Evolutionary conservation across 257 asterid species (phyloP).

Genomic region (Fraxinus excelsior): DNA sequence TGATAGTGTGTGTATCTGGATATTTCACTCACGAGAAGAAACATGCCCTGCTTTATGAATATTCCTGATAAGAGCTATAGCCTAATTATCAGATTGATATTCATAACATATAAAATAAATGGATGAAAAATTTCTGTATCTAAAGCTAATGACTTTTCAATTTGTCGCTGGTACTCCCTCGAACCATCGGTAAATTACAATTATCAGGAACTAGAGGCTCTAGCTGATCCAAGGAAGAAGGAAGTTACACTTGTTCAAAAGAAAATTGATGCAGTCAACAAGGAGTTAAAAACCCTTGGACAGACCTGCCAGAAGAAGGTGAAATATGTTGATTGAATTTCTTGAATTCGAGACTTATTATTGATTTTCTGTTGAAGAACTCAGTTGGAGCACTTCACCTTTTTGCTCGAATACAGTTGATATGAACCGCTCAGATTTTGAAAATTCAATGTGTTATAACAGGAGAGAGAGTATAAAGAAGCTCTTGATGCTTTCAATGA

Average conservation of each 20-base stretch:
- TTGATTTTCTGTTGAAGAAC: neutral
- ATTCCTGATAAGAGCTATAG: neutral
- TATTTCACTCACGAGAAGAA: neutral
- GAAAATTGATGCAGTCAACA: constrained; percentile 78
- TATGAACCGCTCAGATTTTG: neutral
- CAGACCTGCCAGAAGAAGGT: constrained; percentile 97
- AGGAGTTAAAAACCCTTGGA: constrained; percentile 87
- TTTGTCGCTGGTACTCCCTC: neutral
- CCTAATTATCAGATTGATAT: neutral
- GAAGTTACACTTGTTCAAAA: constrained; percentile 76
- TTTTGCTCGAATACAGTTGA: neutral
- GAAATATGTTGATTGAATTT: neutral
- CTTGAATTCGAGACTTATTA: neutral
- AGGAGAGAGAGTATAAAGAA: constrained; percentile 97
- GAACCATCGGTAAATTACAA: constrained; percentile 5
- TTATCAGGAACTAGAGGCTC: constrained; percentile 77
- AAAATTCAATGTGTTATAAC: constrained; percentile 22
- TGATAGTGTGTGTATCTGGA: neutral
- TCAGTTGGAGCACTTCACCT: neutral
- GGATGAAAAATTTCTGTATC: neutral
- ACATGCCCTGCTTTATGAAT: constrained; percentile 1
- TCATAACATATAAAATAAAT: neutral
- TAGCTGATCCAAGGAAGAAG: constrained; percentile 89
- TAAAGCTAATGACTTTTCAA: neutral
- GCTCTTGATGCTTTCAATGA: constrained; percentile 94